Percentiles rank a stretch among this genome's conserved stretches.
Evolutionary conservation across 495 filamentous ascomycete species (phyloP).

Genomic region (Trichocladium antarcticum): DNA sequence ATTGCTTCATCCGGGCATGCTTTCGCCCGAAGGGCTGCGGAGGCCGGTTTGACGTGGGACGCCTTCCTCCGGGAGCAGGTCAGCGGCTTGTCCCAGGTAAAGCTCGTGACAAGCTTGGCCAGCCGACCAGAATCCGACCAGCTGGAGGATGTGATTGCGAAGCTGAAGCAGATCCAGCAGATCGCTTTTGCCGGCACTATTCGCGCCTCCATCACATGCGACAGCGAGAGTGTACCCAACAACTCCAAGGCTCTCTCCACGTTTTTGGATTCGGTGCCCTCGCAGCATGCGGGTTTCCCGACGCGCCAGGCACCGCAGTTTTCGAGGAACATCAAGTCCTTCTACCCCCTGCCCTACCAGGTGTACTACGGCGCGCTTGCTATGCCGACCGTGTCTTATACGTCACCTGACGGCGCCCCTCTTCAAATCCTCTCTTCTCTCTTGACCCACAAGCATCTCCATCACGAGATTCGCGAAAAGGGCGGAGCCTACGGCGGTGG

Average conservation of each 20-base stretch:
- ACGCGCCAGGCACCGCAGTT: slow-evolving; percentile 22
- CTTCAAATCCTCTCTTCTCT: slow-evolving; percentile 85
- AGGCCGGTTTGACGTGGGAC: slow-evolving; percentile 62
- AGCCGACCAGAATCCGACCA: slow-evolving; percentile 46
- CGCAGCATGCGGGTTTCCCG: slow-evolving; percentile 29
- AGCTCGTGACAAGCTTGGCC: slow-evolving; percentile 59
- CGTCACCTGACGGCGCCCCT: slow-evolving; percentile 57
- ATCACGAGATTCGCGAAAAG: slow-evolving; percentile 96
- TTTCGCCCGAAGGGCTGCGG: slow-evolving; percentile 72
- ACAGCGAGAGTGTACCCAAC: slow-evolving; percentile 49
- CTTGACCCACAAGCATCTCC: slow-evolving; percentile 92
- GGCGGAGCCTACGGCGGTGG: slow-evolving; percentile 93
- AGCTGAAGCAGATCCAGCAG: slow-evolving; percentile 76
- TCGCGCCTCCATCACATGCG: slow-evolving; percentile 79
- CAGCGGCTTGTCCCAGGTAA: slow-evolving; percentile 73
- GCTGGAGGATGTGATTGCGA: slow-evolving; percentile 64
- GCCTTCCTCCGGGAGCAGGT: slow-evolving; percentile 68
- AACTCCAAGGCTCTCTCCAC: slow-evolving; percentile 65
- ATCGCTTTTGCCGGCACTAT: slow-evolving; percentile 57
- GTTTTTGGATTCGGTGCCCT: slow-evolving; percentile 55
- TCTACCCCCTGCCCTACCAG: slow-evolving; percentile 93
- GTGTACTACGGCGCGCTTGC: slow-evolving; percentile 84
- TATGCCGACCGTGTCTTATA: slow-evolving; percentile 77
- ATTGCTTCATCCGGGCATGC: slow-evolving; percentile 80
- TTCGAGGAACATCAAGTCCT: slow-evolving; percentile 51